Evolutionary conservation across 1,139 yeast species (phyloP).

Genomic region (Magnusiomyces suaveolens): DNA sequence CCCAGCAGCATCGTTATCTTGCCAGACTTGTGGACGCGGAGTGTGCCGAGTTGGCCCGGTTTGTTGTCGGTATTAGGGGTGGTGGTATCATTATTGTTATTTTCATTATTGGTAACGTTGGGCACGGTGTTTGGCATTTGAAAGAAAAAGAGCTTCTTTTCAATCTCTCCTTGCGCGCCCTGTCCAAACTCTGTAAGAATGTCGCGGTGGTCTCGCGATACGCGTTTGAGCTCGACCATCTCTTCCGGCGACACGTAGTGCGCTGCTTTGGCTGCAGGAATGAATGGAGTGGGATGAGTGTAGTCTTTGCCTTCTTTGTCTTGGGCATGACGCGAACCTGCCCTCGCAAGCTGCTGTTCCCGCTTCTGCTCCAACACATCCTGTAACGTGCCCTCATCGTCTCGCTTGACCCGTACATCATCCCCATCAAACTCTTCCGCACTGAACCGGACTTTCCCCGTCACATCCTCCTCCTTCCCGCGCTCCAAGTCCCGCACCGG

Average conservation of each 20-base stretch:
- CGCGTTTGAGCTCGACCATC: conserved; percentile 21
- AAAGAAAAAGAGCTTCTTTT: conserved; percentile 44
- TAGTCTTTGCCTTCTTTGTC: conserved; percentile 3
- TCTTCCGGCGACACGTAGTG: conserved; percentile 21
- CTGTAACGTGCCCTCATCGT: neutral
- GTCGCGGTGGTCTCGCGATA: conserved; percentile 22
- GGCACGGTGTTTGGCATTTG: conserved; percentile 71
- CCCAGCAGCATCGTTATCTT: conserved; percentile 67
- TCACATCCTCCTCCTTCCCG: neutral
- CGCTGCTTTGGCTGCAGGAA: conserved; percentile 6
- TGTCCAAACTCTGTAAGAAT: conserved; percentile 26
- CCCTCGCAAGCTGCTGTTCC: conserved; percentile 9
- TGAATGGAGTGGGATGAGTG: conserved; percentile 12
- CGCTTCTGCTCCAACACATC: neutral
- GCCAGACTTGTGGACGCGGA: conserved; percentile 75
- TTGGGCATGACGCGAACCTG: neutral
- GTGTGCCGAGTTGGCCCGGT: conserved; percentile 66
- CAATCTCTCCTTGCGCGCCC: conserved; percentile 27
- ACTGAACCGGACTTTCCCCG: neutral
- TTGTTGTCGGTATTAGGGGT: conserved; percentile 25
- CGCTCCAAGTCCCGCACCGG: conserved; percentile 9
- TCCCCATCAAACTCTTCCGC: conserved; percentile 4
- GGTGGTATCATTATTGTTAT: no score
- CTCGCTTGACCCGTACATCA: neutral
- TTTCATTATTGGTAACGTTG: no score